These are phyloP conservation scores for Myochromella boudieri DNA, from an alignment of 768 basidiomycete genomes.

Conservation along the genomic window DNA sequence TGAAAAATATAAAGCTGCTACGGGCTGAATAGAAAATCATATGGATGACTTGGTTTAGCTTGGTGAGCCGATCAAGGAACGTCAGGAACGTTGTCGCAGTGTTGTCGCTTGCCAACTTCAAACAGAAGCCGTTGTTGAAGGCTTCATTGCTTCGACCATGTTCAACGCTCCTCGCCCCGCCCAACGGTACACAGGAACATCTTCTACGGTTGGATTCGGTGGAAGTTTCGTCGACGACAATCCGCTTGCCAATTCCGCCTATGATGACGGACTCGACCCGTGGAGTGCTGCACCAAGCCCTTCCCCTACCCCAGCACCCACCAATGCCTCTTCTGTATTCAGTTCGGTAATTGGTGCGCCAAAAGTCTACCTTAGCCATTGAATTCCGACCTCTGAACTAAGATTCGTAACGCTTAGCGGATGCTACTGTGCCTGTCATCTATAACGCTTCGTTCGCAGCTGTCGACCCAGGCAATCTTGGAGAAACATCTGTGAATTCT, in stretches of 20 bases:
- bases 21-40: not conserved
- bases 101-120: conserved; percentile 6
- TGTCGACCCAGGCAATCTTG: conserved; percentile 68
- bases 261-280: conserved; percentile 80
- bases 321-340: conserved; percentile 52
- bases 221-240: conserved; percentile 77
- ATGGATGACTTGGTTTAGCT: not conserved
- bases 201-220: conserved; percentile 55
- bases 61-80: conserved; percentile 7
- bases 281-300: conserved; percentile 79
- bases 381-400: conserved; percentile 7
- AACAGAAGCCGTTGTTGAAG: not conserved
- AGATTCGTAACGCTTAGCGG: conserved; percentile 61
- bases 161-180: conserved; percentile 82
- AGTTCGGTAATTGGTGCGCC: conserved; percentile 67
- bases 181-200: conserved; percentile 61
- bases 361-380: not conserved
- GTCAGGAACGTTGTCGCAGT: too few species aligned
- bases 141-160: conserved; percentile 39
- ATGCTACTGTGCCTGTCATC: conserved; percentile 76
- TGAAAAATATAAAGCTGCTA: conserved; percentile 16
- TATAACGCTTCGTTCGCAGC: conserved; percentile 75
- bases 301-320: conserved; percentile 59
- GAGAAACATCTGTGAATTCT: conserved; percentile 81
- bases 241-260: conserved; percentile 69